Conservation (phyloP, 2,329 filamentous ascomycete genomes). For the Pyricularia sp. region DNA sequence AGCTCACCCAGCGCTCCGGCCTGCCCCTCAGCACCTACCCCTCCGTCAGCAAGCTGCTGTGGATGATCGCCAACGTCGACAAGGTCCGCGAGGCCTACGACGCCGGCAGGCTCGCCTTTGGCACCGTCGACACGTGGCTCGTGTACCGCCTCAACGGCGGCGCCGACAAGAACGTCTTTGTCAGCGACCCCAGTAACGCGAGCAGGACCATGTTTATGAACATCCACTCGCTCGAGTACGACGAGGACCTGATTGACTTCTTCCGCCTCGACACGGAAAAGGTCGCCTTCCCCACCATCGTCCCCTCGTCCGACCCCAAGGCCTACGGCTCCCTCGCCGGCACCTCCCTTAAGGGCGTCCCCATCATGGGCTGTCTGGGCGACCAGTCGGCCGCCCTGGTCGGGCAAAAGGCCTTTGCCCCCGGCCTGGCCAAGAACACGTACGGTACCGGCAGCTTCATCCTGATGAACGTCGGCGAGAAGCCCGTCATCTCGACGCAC, state of each 20-base stretch:
- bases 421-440: slow-evolving; percentile 74
- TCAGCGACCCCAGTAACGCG: slow-evolving; percentile 77
- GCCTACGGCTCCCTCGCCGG: slow-evolving; percentile 56
- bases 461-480: slow-evolving; percentile 71
- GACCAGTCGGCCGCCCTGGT: slow-evolving; percentile 77
- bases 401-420: slow-evolving; percentile 68
- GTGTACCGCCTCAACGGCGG: slow-evolving; percentile 72
- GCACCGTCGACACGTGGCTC: slow-evolving; percentile 75
- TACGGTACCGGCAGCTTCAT: slow-evolving; percentile 82
- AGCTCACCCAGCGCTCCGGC: slow-evolving; percentile 60
- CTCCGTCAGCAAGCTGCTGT: slow-evolving; percentile 68
- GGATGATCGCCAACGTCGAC: slow-evolving; percentile 62
- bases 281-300: slow-evolving; percentile 65
- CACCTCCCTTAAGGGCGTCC: slow-evolving; percentile 55
- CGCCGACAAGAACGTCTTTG: slow-evolving; percentile 52
- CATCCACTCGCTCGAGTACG: slow-evolving; percentile 65
- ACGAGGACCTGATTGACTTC: slow-evolving; percentile 62
- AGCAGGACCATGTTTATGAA: slow-evolving; percentile 86
- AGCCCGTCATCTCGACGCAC: slow-evolving; percentile 70
- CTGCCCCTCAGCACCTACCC: slow-evolving; percentile 77
- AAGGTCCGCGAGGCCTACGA: slow-evolving; percentile 64
- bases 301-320: slow-evolving; percentile 60
- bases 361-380: slow-evolving; percentile 68
- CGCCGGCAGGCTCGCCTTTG: slow-evolving; percentile 62
- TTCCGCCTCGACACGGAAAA: slow-evolving; percentile 64